A percentile compares a stretch with the other conserved stretches of the same genome.
Evolutionary conservation across 148 eudicot genomes (phyloP).

Genomic region (Cornus suecica): DNA sequence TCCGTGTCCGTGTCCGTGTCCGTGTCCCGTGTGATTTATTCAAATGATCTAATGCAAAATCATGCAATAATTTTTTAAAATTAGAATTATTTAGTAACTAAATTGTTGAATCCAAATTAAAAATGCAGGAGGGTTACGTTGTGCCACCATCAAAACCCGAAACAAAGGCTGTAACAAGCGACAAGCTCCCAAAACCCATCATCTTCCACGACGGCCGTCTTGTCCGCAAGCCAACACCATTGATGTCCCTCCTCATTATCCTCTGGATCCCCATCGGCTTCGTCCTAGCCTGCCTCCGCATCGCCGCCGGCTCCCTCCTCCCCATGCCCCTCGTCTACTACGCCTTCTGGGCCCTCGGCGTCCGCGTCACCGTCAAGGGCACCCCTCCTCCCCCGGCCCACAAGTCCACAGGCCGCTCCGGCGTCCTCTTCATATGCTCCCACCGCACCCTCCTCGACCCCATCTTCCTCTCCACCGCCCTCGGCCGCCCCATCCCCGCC

Average conservation of each 20-base stretch:
- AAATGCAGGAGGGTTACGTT: slow-evolving; percentile 33
- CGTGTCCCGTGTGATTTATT: too few relatives aligned
- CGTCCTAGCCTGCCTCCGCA: slow-evolving; percentile 28
- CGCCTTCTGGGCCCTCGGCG: slow-evolving; percentile 43
- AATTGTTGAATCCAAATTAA: too few relatives aligned
- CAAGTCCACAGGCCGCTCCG: slow-evolving; percentile 21
- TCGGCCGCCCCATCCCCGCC: slow-evolving; percentile 37
- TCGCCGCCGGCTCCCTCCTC: slow-evolving; percentile 42
- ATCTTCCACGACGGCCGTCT: slow-evolving; percentile 39
- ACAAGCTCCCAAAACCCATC: slow-evolving; percentile 34
- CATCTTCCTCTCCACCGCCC: slow-evolving; percentile 37
- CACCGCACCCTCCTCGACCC: slow-evolving; percentile 41
- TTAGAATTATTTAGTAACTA: too few relatives aligned
- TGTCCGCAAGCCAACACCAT: slow-evolving; percentile 32
- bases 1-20: too few relatives aligned
- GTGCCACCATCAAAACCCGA: slow-evolving; percentile 25
- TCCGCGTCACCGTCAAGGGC: slow-evolving; percentile 36
- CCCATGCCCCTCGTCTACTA: slow-evolving; percentile 40
- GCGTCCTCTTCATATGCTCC: slow-evolving; percentile 38
- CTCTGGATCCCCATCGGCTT: slow-evolving; percentile 39
- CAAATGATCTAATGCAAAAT: too few relatives aligned
- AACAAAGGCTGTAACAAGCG: slow-evolving; percentile 22
- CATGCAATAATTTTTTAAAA: too few relatives aligned
- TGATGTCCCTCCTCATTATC: slow-evolving; percentile 23
- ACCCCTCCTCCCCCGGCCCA: slow-evolving; percentile 27